phyloP scores from a whole-genome alignment of 1,284 basidiomycete genomes.

The Marasmius fiardii region DNA sequence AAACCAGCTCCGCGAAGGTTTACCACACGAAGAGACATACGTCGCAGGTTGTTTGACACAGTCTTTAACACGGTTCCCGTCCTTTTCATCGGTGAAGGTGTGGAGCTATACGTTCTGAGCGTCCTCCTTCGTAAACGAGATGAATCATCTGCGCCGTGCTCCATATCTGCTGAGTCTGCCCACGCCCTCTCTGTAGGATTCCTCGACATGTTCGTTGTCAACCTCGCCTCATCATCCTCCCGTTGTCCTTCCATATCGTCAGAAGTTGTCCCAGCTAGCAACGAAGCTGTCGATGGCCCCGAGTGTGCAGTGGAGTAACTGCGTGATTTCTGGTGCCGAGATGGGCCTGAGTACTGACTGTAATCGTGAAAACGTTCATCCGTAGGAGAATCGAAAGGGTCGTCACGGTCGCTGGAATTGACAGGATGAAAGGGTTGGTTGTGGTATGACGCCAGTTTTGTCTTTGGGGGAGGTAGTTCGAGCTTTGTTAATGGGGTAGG shows the following conservation, averaged over 20 bases:
- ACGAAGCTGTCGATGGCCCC: conserved; percentile 48
- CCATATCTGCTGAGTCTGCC: conserved; percentile 32
- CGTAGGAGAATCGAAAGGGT: conserved; percentile 40
- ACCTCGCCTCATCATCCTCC: conserved; percentile 54
- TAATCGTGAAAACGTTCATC: conserved; percentile 12
- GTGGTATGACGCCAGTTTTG: conserved; percentile 16
- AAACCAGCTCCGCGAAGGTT: conserved; percentile 69
- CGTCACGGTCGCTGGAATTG: conserved; percentile 31
- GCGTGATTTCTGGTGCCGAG: conserved; percentile 25
- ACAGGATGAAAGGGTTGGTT: conserved; percentile 16
- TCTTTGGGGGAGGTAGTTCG: conserved; percentile 21
- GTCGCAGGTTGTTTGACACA: conserved; percentile 58
- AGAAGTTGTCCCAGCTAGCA: conserved; percentile 37
- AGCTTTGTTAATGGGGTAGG: conserved; percentile 30
- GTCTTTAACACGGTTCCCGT: conserved; percentile 55
- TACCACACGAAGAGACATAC: conserved; percentile 80
- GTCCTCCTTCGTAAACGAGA: conserved; percentile 41
- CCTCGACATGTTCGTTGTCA: conserved; percentile 49
- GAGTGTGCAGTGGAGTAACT: conserved; percentile 38
- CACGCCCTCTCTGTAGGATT: conserved; percentile 28
- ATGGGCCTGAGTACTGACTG: conserved; percentile 1
- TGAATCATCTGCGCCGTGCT: conserved; percentile 34
- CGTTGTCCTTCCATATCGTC: conserved; percentile 39
- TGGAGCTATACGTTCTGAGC: conserved; percentile 41
- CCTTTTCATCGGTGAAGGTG: conserved; percentile 54